phyloP scores from a whole-genome alignment of 495 filamentous ascomycete species.

The Neurospora sp. region DNA sequence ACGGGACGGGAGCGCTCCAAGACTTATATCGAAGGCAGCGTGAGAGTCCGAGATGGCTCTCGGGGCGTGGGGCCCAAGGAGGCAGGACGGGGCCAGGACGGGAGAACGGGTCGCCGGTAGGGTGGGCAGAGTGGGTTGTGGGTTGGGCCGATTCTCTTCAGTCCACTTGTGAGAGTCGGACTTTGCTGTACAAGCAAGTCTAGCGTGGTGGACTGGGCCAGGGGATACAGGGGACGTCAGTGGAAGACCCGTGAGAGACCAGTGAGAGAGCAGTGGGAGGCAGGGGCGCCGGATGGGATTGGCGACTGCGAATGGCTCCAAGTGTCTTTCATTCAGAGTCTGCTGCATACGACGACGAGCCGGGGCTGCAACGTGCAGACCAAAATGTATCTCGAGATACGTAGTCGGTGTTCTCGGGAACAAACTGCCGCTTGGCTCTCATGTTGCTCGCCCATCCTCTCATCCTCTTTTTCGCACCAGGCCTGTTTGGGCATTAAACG shows the following conservation, averaged over 20 bases:
- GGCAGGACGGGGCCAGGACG: not conserved
- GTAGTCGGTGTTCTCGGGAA: not conserved
- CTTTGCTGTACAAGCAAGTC: not conserved
- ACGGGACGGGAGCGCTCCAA: not conserved
- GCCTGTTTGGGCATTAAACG: conserved; percentile 29
- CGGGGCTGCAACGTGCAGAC: conserved; percentile 13
- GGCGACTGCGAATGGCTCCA: conserved; percentile 11
- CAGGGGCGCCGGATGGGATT: conserved; percentile 4
- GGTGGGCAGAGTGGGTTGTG: not conserved
- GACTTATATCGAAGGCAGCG: not conserved
- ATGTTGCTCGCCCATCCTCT: not conserved
- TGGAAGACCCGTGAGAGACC: not conserved
- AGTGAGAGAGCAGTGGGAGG: not conserved
- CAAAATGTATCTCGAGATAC: not conserved
- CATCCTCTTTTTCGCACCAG: not conserved
- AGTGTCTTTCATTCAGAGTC: conserved; percentile 4
- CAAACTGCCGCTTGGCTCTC: not conserved
- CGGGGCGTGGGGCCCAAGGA: not conserved
- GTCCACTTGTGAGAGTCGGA: not conserved
- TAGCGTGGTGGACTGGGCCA: not conserved
- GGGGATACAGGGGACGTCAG: not conserved
- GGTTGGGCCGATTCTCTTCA: not conserved
- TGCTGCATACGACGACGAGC: conserved; percentile 2
- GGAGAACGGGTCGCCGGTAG: not conserved
- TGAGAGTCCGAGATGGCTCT: not conserved